Evolutionary conservation across 1,284 basidiomycete species (phyloP), one percentile per base, ranked within the genome.

Genomic region (Laetiporus sulphureus): DNA sequence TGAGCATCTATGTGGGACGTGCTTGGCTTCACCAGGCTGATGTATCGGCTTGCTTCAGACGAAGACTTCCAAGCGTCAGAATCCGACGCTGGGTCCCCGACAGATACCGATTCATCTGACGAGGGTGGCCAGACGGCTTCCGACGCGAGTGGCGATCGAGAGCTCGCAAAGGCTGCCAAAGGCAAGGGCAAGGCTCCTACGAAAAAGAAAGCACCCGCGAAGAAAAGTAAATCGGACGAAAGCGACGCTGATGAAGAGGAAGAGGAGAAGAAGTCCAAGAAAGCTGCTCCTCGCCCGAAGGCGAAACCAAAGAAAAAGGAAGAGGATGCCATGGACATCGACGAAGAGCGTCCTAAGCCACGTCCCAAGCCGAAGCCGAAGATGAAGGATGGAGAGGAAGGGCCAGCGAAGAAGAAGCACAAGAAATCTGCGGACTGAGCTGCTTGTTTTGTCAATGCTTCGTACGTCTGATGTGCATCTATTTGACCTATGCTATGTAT

Each of bases 61-160:
- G 94, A 93, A 60, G 93, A 96, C 67, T 98, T 98, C 73, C 65
- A 83, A 50, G 91, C 83, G 3, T 87, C 84, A 19, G 83, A 72
- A 0, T 88, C 86, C 0, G 92, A 95, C 56, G 74, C 71, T 40
- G 91, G 92, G 18, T 94, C 90, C 3, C 90, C 90, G 0, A 82
- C 78, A 22, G 84, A 82, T 21, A 77, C 71, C 30, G 88, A 87
- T 45, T 81, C 79, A 0, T 80, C 81, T 23, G 70, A 72, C 4
- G 85, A 76, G 8, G 86, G 77, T n/a, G 87, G 78, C 8, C 68
- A 77, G 35, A 90, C 87, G 34, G 86, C 87, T 27, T 90, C 88
- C 2, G 90, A 91, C 58, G 77, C 83, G 34, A 83, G 82, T 45
- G 80, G 83, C 34, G 77, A 87, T 55, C 72, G 72, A 37, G 79